Evolutionary conservation across 73 alveolate genomes (phyloP).

Genomic region (Paramecium sonneborni): DNA sequence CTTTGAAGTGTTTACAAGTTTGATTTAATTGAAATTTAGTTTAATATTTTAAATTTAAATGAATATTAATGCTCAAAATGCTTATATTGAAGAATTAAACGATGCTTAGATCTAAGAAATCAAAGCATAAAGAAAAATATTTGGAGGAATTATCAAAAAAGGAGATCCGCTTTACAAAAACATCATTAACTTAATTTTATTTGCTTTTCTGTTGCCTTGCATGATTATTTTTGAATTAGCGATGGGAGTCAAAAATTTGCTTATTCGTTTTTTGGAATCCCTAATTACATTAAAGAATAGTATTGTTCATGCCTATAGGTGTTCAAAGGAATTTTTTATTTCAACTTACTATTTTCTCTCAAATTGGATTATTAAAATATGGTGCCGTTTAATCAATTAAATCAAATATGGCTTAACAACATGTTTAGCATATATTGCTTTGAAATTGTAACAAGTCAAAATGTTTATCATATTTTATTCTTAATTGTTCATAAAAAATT

Average conservation of each 20-base stretch:
- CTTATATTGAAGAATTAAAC: background rate
- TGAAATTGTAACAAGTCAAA: background rate
- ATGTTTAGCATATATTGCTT: background rate
- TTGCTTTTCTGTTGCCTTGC: background rate
- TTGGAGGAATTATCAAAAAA: background rate
- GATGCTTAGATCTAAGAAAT: background rate
- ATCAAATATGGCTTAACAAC: background rate
- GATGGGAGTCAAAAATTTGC: background rate
- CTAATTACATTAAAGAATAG: background rate
- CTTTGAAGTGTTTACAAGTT: too few species aligned
- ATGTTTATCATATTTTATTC: background rate
- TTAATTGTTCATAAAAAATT: background rate
- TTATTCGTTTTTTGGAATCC: background rate
- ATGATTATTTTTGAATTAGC: background rate
- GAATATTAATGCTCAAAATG: background rate
- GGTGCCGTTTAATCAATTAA: background rate
- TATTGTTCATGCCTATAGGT: background rate
- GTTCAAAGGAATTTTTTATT: background rate
- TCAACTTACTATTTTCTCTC: background rate
- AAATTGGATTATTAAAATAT: background rate
- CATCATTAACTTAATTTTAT: background rate
- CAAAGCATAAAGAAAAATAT: background rate
- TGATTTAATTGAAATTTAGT: background rate
- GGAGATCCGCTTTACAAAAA: slow-evolving; percentile 2
- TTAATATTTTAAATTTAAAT: background rate